Conservation (phyloP, 75 land plant species). For the Cupressus sempervirens region DNA sequence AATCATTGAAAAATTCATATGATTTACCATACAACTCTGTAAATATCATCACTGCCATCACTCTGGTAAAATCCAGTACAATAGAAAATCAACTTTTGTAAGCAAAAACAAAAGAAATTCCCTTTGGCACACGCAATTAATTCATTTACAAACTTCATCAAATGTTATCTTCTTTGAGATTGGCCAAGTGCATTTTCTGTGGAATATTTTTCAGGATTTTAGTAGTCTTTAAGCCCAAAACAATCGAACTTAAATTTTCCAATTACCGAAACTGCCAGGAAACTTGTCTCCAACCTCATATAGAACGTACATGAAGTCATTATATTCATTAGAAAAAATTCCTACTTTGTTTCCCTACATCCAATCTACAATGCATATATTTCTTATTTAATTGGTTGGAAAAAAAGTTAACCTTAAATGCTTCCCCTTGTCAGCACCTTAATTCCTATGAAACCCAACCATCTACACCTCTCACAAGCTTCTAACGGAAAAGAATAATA, state of each 20-base stretch:
- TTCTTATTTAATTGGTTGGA: neutral
- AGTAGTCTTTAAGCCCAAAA: too few species aligned
- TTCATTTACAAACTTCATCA: neutral
- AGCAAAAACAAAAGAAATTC: neutral
- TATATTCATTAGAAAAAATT: neutral
- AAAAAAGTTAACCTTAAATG: neutral
- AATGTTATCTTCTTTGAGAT: neutral
- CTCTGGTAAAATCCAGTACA: neutral
- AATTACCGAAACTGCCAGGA: neutral
- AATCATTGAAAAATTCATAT: neutral
- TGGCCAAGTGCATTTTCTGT: neutral
- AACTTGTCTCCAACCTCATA: too few species aligned
- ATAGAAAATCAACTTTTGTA: neutral
- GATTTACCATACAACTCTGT: neutral
- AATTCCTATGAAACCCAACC: neutral
- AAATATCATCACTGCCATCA: neutral
- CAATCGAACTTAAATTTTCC: neutral
- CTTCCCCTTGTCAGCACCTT: neutral
- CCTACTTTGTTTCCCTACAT: neutral
- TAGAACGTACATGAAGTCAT: too few species aligned
- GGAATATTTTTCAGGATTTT: neutral
- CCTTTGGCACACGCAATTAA: neutral
- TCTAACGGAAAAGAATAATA: neutral
- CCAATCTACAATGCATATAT: neutral
- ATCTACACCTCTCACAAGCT: neutral